A percentile compares a stretch with the other conserved stretches of the same genome.
Evolutionary conservation across 352 stramenopile species (phyloP).

Genomic region (Phytopythium oedochilum): DNA sequence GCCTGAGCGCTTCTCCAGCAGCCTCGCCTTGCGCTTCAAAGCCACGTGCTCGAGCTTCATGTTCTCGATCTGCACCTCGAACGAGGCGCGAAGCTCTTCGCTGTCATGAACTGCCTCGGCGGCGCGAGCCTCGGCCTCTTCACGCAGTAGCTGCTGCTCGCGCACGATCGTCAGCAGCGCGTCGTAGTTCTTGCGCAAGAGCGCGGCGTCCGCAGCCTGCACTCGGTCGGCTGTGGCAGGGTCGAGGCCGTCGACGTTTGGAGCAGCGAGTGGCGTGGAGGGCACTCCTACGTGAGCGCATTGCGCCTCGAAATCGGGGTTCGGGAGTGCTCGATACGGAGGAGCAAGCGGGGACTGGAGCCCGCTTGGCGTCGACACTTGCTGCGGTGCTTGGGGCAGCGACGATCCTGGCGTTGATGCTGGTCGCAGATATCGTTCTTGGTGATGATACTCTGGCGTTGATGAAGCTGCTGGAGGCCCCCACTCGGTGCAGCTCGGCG

Average conservation of each 20-base stretch:
- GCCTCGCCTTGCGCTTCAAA: conserved; percentile 62
- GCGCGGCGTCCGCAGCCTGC: conserved; percentile 47
- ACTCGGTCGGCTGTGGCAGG: conserved; percentile 37
- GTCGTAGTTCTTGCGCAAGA: conserved; percentile 79
- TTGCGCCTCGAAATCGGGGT: background rate
- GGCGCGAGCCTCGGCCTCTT: conserved; percentile 39
- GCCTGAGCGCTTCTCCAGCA: conserved; percentile 44
- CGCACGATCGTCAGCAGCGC: conserved; percentile 68
- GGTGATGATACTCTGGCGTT: background rate
- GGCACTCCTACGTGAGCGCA: conserved; percentile 11
- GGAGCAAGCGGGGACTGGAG: background rate
- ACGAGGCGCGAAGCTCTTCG: conserved; percentile 45
- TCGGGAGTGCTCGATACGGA: background rate
- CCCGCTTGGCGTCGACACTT: background rate
- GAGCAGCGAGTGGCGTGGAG: conserved; percentile 22
- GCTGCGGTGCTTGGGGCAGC: background rate
- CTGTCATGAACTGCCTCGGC: conserved; percentile 39
- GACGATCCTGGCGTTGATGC: background rate
- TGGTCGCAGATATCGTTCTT: background rate
- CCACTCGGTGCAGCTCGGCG: background rate
- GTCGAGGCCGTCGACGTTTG: conserved; percentile 57
- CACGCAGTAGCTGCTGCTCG: conserved; percentile 61
- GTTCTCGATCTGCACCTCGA: conserved; percentile 73
- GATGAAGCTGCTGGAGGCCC: background rate
- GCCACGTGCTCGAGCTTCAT: conserved; percentile 62